Base-by-base conservation (phyloP, 495 filamentous ascomycete genomes). In the Aspergillus kassunensis region DNA sequence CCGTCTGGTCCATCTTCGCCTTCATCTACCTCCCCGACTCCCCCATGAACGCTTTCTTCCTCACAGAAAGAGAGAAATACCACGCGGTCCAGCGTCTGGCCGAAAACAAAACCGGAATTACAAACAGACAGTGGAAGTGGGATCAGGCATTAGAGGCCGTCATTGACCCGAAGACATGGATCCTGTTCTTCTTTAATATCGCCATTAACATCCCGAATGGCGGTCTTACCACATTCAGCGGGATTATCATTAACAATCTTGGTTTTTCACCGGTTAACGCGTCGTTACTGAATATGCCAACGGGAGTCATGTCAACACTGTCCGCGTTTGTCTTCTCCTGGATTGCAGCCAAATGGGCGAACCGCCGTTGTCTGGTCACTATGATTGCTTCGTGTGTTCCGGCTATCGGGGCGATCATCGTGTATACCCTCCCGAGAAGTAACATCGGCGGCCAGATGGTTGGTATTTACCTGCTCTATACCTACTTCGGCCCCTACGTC, bases 41-140 rank as follows among this genome's bases (percentile, higher is more conserved):
- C 11, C 72, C 81, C 4, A 64, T 72, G 25, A 68, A 73, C 1
- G 81, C 83, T 0, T 59, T 70, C 7, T 87, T 84, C 42, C 64
- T 86, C 3, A 78, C 68, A 0, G 53, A 69, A 10, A 57, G 69
- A 2, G 82, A 85, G 58, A 77, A 78, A 51, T 61, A 62, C 1
- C 59, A 62, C 20, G 54, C 67, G 1, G 46, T 66, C 4, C 61
- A 70, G 40, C 62, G 69, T 11, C 57, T 67, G 0, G 37, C 61
- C 11, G 75, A 74, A 12, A 84, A 86, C 60, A 76, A 83, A 44
- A 81, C 76, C 6, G 80, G 80, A n/a, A 70, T 77, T 12, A 60
- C 66, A 9, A 71, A 67, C 27, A 65, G 62, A 5, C 59, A 68
- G 15, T 73, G 83, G 57, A 77, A 67, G 41, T 53, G 51, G 50